Percentiles rank a stretch among this genome's conserved stretches.
phyloP scores from a whole-genome alignment of 129 eudicot species.

The Tagetes patula region DNA sequence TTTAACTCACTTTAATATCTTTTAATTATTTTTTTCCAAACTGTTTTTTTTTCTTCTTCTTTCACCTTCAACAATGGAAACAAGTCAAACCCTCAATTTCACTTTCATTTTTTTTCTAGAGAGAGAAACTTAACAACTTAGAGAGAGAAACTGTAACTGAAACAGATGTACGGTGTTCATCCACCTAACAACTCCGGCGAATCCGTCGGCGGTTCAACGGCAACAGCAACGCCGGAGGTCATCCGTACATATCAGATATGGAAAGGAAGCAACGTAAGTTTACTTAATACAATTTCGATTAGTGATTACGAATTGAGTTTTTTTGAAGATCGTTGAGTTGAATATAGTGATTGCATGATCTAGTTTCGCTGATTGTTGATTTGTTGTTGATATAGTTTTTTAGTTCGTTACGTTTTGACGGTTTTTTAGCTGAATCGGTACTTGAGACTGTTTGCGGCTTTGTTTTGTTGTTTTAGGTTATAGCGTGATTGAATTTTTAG shows the following conservation, averaged over 20 bases:
- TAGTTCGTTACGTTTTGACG: no score
- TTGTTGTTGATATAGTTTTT: no score
- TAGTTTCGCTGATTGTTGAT: background rate
- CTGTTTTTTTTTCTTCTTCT: constrained; percentile 9
- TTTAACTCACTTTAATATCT: background rate
- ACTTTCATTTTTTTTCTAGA: background rate
- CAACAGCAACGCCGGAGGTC: constrained; percentile 28
- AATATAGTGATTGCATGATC: background rate
- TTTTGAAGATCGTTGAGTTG: constrained; percentile 4
- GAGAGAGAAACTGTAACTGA: constrained; percentile 23
- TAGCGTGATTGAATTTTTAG: no score
- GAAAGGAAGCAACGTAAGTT: constrained; percentile 68
- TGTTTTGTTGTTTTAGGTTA: background rate
- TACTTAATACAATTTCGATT: background rate
- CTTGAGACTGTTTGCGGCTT: background rate
- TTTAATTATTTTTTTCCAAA: background rate
- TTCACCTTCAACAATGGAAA: constrained; percentile 20
- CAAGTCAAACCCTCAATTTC: constrained; percentile 33
- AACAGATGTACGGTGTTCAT: constrained; percentile 50
- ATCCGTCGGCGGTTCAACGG: constrained; percentile 10
- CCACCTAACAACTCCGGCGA: constrained; percentile 44
- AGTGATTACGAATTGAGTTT: constrained; percentile 10
- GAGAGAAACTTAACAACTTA: background rate
- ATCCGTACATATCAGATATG: constrained; percentile 53
- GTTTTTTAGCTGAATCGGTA: no score